Base-by-base conservation (phyloP, 2,329 filamentous ascomycete genomes). In the Hypoxylon sp. region DNA sequence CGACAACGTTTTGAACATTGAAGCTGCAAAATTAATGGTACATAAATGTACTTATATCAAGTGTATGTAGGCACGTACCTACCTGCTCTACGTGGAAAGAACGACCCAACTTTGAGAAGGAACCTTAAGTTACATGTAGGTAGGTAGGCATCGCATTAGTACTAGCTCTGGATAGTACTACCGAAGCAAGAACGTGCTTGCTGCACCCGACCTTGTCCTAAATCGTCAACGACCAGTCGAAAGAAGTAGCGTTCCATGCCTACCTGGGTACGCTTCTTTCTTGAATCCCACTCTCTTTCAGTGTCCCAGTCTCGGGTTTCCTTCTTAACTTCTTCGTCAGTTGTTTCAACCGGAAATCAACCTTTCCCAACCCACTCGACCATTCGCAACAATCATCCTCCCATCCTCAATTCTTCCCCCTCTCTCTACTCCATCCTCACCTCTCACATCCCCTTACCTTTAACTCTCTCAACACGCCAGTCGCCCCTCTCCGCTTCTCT, bases 91-190 rank as follows among this genome's bases (percentile, higher is more conserved):
- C 40, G 36, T 26, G 22, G 42, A 45, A n/a, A n/a, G 36, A 40
- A 40, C 20, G 18, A 26, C 42, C 20, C 24, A 26, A 26, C 14
- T 45, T 24, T 12, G n/a, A 12, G 2, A 12, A 22, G 36, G 24
- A 26, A 26, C n/a, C 42, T 12, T 28, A 18, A 46, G 38, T 49
- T 42, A 30, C n/a, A 38, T 28, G 18, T 30, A 16, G 32, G 30
- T 49, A 55, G 32, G 30, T 49, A 55, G 33, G 54, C 48, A 49
- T 60, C 45, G 44, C 36, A 56, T 56, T 62, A 36, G 67, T 63
- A 59, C 46, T 64, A 69, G 49, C 73, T 74, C 71, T 67, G 45
- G 65, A 64, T 65, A 60, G 61, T 58, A 67, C 64, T 64, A 67
- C 57, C 67, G 63, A 58, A 50, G 48, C 52, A 59, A 68, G 62